These are phyloP conservation scores for Kodamaea ohmeri DNA, from an alignment of 1,139 yeast species.

Conservation along the genomic window DNA sequence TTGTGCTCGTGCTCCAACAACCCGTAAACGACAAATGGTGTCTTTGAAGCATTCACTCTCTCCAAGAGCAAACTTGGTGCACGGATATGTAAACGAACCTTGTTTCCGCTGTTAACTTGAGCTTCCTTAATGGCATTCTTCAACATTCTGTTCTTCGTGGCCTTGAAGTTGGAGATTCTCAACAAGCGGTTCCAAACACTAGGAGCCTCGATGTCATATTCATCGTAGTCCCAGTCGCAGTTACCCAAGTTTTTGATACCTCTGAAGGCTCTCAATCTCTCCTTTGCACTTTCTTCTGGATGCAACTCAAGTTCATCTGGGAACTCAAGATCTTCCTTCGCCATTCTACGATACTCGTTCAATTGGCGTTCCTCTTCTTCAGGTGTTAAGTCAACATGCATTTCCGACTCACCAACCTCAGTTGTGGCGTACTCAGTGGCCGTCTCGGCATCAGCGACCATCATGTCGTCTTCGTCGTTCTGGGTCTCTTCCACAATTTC, in stretches of 20 bases:
- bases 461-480: conserved; percentile 31
- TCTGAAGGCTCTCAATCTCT: conserved; percentile 72
- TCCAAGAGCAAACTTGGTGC: conserved; percentile 56
- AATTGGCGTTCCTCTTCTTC: conserved; percentile 85
- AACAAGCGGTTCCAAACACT: conserved; percentile 72
- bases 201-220: conserved; percentile 73
- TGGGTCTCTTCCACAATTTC: conserved; percentile 26
- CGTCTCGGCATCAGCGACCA: conserved; percentile 24
- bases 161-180: conserved; percentile 73
- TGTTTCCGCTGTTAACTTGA: conserved; percentile 65
- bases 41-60: conserved; percentile 35
- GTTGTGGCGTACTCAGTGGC: conserved; percentile 39
- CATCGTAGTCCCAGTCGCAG: conserved; percentile 87
- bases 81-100: conserved; percentile 55
- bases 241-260: conserved; percentile 82
- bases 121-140: conserved; percentile 62
- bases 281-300: conserved; percentile 73
- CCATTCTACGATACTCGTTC: conserved; percentile 62
- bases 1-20: conserved; percentile 85
- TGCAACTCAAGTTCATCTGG: conserved; percentile 92
- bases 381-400: conserved; percentile 69
- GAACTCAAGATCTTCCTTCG: conserved; percentile 83
- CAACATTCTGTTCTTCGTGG: conserved; percentile 65
- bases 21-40: conserved; percentile 67
- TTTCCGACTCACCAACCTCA: conserved; percentile 53